Base-by-base conservation (phyloP, 2,329 filamentous ascomycete genomes). In the Xylaria polymorpha region DNA sequence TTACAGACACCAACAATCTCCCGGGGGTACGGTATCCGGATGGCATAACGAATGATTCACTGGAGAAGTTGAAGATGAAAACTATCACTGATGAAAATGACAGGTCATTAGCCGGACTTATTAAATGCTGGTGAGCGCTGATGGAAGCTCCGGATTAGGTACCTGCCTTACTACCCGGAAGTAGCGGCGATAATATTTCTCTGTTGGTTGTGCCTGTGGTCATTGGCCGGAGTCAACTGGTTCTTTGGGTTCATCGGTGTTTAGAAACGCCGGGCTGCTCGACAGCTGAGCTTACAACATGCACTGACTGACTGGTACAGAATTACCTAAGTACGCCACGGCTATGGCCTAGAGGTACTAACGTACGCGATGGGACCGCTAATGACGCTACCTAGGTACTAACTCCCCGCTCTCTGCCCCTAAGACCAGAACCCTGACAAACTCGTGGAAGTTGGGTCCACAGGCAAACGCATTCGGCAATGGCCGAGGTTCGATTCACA, bases 401-500 rank as follows among this genome's bases (percentile, higher is more conserved):
- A 32, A 18, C 7, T 51, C 48, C 48, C 48, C 48, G 48, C 48
- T 51, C 48, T 32, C 25, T 14, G 6, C 3, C 10, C 48, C 48
- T 12, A 9, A 37, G 35, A 50, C 46, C 46, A 50, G 9, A 50
- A 50, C 9, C 35, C 15, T 29, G 50, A 48, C 56, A 15, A 8
- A 15, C 41, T 35, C 44, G 37, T 62, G 22, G 32, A 51, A 46
- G 32, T 46, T 61, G 67, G 64, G 60, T 25, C 69, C 62, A 70
- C 71, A 73, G 61, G 70, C 73, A 66, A 73, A 68, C 69, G 69
- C 61, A 74, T 74, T 71, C 22, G 71, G 74, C n/a, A 75, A 69
- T 66, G 71, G 57, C 77, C 77, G 76, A 78, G 77, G 77, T 77
- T 73, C 70, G 66, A 71, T 76, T 79, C 64, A 76, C 77, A 79